Evolutionary conservation across 306 rosid genomes (phyloP).

Genomic region (Quercus agrifolia): DNA sequence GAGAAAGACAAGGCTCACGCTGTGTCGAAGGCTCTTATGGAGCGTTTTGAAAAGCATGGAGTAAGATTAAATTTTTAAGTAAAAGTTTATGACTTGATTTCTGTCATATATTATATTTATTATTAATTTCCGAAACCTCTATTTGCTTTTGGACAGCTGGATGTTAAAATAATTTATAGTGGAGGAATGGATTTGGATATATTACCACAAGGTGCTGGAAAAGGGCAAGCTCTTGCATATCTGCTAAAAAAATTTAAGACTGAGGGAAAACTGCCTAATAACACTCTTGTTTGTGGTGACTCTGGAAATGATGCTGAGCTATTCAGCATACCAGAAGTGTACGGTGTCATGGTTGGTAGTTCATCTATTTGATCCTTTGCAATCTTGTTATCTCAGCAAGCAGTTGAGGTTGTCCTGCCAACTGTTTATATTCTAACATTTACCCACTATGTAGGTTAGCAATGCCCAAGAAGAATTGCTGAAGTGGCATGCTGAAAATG

Average conservation of each 20-base stretch:
- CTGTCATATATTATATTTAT: background rate
- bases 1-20: conserved; percentile 70
- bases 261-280: conserved; percentile 61
- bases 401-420: conserved; percentile 9
- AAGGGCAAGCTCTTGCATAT: conserved; percentile 99
- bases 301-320: conserved; percentile 99
- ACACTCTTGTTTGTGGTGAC: conserved; percentile 94
- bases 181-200: conserved; percentile 96
- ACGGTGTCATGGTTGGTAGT: conserved; percentile 90
- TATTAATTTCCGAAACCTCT: conserved; percentile 13
- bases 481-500: conserved; percentile 88
- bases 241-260: conserved; percentile 70
- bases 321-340: conserved; percentile 83
- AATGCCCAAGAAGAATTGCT: conserved; percentile 96
- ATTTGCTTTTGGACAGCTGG: conserved; percentile 61
- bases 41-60: conserved; percentile 56
- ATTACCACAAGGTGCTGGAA: conserved; percentile 92
- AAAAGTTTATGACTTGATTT: background rate
- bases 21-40: conserved; percentile 68
- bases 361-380: conserved; percentile 22
- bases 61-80: conserved; percentile 40
- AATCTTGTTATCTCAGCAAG: background rate
- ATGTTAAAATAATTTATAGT: conserved; percentile 92
- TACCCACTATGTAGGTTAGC: conserved; percentile 65
- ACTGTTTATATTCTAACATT: conserved; percentile 11